Evolutionary conservation across 768 basidiomycete species (phyloP), one percentile per base, ranked within the genome.

Genomic region (Tylopilus intermedius): DNA sequence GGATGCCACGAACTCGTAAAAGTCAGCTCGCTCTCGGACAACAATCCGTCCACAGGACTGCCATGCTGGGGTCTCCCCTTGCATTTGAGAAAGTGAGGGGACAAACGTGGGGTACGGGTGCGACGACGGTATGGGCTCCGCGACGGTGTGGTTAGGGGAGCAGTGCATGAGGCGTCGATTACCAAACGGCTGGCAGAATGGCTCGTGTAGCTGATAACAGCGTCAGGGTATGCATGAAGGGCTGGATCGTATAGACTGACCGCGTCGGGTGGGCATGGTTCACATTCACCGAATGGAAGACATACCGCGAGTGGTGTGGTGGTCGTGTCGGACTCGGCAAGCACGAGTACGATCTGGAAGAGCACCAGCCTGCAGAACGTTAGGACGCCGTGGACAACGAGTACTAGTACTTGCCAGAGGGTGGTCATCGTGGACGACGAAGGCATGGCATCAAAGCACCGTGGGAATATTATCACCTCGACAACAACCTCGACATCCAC

Each of bases 141-240:
- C 30, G 59, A 60, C 15, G 63, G 65, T 62, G 60, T 62, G 70
- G 45, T 67, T 59, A 54, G 63, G 65, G 22, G 80, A 64, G 55
- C 94, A 97, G 65, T 94, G 94, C 75, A 94, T 78, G 38, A 93
- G 78, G 18, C 90, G 83, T 22, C 94, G 83, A 70, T 94, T 94
- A 47, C 94, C 94, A 65, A 93, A 95, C n/a, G 94, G 94, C 64
- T 90, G 84, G 71, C 94, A 97, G 69, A 88, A 95, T 2, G 94
- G 93, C 72, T 94, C 82, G 61, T 84, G 74, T 32, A 90, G 74
- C 92, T 94, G 57, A 50, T n/a, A 29, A 53, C 7, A 21, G 30
- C 18, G 37, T 56, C 48, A 58, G 50, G 24, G 51, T 18, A 44
- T 45, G 27, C 42, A 45, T 56, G 29, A 45, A 26, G 14, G 48